Percentiles rank a stretch among this genome's conserved stretches.
These are phyloP conservation scores for Aspergillus novoparasiticus DNA, from an alignment of 2,329 filamentous ascomycete species.

Conservation along the genomic window DNA sequence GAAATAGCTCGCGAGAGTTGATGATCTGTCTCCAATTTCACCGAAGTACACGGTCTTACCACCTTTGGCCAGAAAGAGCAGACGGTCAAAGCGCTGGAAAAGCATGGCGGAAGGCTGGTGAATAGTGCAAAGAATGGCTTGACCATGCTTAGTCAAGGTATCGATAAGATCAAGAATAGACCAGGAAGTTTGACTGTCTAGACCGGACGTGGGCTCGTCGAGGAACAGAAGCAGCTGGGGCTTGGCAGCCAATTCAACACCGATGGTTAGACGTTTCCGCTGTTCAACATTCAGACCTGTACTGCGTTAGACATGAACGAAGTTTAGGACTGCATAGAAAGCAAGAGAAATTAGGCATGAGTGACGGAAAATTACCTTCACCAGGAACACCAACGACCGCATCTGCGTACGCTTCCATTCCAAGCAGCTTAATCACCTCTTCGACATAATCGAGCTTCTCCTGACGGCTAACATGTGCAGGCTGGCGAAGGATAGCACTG, in stretches of 20 bases:
- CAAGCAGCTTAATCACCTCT: constrained; percentile 85
- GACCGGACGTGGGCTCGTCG: constrained; percentile 91
- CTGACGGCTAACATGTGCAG: constrained; percentile 66
- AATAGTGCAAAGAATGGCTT: constrained; percentile 95
- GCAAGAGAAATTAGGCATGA: background rate
- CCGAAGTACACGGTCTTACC: constrained; percentile 72
- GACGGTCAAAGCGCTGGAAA: constrained; percentile 78
- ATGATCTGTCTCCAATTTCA: constrained; percentile 63
- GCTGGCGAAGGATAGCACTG: constrained; percentile 82
- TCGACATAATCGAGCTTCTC: constrained; percentile 89
- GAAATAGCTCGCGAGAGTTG: constrained; percentile 64
- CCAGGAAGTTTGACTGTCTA: constrained; percentile 93
- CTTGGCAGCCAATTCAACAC: constrained; percentile 93
- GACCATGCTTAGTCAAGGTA: constrained; percentile 84
- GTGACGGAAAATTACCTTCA: constrained; percentile 61
- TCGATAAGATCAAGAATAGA: constrained; percentile 85
- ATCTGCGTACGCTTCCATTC: constrained; percentile 88
- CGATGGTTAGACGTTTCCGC: constrained; percentile 81
- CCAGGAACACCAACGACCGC: constrained; percentile 88
- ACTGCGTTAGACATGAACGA: constrained; percentile 10
- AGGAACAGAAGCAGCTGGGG: constrained; percentile 87
- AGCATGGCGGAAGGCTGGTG: constrained; percentile 96
- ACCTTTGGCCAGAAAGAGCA: constrained; percentile 66
- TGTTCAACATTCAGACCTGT: constrained; percentile 62
- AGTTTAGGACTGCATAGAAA: background rate